Evolutionary conservation across 2,329 filamentous ascomycete species (phyloP).

Genomic region (Colletotrichum brevisporum): DNA sequence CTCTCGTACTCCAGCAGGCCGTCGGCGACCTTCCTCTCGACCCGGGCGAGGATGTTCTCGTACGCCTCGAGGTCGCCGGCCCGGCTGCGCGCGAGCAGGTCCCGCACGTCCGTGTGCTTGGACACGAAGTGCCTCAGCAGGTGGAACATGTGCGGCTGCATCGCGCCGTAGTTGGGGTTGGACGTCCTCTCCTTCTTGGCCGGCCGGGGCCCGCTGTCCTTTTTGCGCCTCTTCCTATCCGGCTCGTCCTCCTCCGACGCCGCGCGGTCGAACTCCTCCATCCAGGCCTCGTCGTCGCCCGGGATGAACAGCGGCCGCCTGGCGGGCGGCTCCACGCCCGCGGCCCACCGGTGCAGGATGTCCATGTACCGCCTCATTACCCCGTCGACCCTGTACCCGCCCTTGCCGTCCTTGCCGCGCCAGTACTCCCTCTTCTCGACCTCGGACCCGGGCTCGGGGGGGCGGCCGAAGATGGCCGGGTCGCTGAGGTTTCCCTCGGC

Average conservation of each 20-base stretch:
- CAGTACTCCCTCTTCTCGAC: slow-evolving; percentile 86
- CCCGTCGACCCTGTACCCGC: slow-evolving; percentile 91
- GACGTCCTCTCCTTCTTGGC: slow-evolving; percentile 58
- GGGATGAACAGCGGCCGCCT: slow-evolving; percentile 82
- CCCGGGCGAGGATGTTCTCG: slow-evolving; percentile 81
- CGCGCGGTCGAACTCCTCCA: slow-evolving; percentile 50
- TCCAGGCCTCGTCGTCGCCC: slow-evolving; percentile 65
- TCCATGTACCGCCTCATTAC: slow-evolving; percentile 90
- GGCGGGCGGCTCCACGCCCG: slow-evolving; percentile 74
- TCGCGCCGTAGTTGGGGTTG: slow-evolving; percentile 83
- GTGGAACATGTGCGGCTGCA: slow-evolving; percentile 95
- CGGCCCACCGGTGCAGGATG: slow-evolving; percentile 85
- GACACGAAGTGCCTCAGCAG: slow-evolving; percentile 86
- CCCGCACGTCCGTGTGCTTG: slow-evolving; percentile 85
- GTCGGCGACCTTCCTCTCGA: slow-evolving; percentile 81
- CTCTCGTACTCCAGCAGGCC: slow-evolving; percentile 78
- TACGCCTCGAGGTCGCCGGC: slow-evolving; percentile 82
- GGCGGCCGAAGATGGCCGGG: slow-evolving; percentile 84
- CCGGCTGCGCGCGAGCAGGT: slow-evolving; percentile 80
- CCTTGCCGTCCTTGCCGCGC: slow-evolving; percentile 82
- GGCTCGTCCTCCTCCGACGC: slow-evolving; percentile 59
- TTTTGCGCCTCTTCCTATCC: slow-evolving; percentile 67
- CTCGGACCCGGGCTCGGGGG: slow-evolving; percentile 68
- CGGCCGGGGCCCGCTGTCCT: slow-evolving; percentile 45
- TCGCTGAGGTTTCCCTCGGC: slow-evolving; percentile 96